Evolutionary conservation across 306 rosid genomes (phyloP).

Genomic region (Quercus agrifolia): DNA sequence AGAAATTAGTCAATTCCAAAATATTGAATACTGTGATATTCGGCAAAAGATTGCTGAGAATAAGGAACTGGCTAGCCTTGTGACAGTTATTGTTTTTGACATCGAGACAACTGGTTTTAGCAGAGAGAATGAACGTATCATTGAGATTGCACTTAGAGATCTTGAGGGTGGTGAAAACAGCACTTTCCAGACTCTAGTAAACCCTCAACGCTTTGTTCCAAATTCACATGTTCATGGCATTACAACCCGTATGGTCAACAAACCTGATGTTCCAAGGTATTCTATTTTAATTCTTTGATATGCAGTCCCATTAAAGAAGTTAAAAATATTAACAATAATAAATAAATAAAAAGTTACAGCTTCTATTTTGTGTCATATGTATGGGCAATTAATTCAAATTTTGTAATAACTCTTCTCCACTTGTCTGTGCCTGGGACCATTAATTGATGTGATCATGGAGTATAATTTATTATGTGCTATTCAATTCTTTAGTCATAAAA

Average conservation of each 20-base stretch:
- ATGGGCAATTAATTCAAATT: background rate
- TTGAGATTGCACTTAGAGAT: constrained; percentile 80
- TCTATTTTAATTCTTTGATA: constrained; percentile 2
- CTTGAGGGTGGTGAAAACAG: constrained; percentile 84
- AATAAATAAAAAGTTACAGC: background rate
- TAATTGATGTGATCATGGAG: background rate
- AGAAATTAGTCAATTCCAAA: no score
- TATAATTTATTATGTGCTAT: background rate
- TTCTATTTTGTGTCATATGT: background rate
- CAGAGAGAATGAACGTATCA: constrained; percentile 49
- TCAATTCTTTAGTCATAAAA: no score
- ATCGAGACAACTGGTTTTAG: constrained; percentile 78
- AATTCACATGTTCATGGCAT: constrained; percentile 66
- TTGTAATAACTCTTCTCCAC: background rate
- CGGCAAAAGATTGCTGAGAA: constrained; percentile 44
- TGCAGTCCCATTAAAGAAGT: background rate
- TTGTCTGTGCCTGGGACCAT: background rate
- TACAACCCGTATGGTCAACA: constrained; percentile 54
- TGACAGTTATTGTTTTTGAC: constrained; percentile 69
- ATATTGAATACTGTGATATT: constrained; percentile 12
- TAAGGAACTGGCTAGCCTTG: constrained; percentile 49
- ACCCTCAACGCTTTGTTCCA: constrained; percentile 55
- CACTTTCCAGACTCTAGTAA: constrained; percentile 84
- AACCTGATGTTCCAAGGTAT: constrained; percentile 85
- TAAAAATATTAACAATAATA: background rate